Evolutionary conservation across 306 rosid genomes (phyloP), one percentile per base, ranked within the genome.

Genomic region (Acmispon strigosus): DNA sequence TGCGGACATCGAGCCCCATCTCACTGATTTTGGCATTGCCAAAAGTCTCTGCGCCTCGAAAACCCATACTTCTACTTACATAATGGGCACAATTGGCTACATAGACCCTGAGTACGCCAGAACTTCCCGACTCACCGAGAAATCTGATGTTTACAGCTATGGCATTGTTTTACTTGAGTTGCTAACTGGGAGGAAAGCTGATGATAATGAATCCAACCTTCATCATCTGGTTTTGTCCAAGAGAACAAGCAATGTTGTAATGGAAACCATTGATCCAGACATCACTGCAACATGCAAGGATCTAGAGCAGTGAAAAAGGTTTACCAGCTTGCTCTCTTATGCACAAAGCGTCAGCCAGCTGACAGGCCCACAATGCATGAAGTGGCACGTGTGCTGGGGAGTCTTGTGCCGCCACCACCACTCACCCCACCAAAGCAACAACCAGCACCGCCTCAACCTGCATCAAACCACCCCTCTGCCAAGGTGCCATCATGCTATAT

Each of bases 51-150:
- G 91, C 83, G 62, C 85, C 72, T 62, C 97, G 20, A 94, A 87
- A 71, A 62, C 99, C 1, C 82, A 87, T n/a, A 89, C 99, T 18
- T 90, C 99, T 4, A 94, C 99, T 14, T 89, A 82, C 62, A 63
- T 94, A 55, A 85, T 91, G 89, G 99, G 99, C 78, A 94, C 99
- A 10, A 94, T 94, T 62, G 99, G 99, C 62, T 94, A 94, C 58
- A 94, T 94, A 16, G 99, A 94, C 63, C 99, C 99, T 1, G 99
- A 94, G 80, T 94, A 94, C 73, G 99, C 97, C 13, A 81, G 96
- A 50, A 94, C 99, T 43, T 89, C 96, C 6, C 90, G 97, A 14
- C 97, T 94, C 67, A 94, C 94, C 1, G 99, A 94, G 81, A 94
- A 94, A 42, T 94, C 99, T 0, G 97, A 94, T 78, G 92, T 94